Evolutionary conservation across 2,329 filamentous ascomycete species (phyloP).

Genomic region (Hysterium pulicare): DNA sequence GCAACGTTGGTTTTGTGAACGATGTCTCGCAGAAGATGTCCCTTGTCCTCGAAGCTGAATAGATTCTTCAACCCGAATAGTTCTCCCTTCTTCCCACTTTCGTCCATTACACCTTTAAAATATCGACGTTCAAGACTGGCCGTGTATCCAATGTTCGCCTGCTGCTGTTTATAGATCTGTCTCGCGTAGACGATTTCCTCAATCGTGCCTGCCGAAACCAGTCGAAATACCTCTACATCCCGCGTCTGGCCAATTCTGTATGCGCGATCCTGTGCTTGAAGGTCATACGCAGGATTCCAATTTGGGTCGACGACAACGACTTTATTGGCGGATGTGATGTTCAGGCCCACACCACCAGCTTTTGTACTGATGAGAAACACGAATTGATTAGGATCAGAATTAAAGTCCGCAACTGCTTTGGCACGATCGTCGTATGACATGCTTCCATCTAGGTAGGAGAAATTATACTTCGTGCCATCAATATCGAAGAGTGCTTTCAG

Average conservation of each 20-base stretch:
- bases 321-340: conserved; percentile 97
- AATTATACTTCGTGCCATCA: conserved; percentile 72
- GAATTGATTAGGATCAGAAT: conserved; percentile 80
- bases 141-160: conserved; percentile 95
- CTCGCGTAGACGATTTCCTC: conserved; percentile 96
- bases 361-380: conserved; percentile 94
- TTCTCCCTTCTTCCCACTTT: conserved; percentile 79
- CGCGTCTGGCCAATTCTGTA: conserved; percentile 92
- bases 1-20: conserved; percentile 98
- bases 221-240: conserved; percentile 91
- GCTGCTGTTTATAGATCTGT: conserved; percentile 98
- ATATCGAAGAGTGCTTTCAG: conserved; percentile 80
- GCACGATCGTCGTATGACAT: conserved; percentile 82
- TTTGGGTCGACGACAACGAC: conserved; percentile 96
- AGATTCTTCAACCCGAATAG: conserved; percentile 89
- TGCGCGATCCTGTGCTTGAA: conserved; percentile 93
- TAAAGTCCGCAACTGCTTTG: conserved; percentile 83
- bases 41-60: conserved; percentile 75
- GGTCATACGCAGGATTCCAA: conserved; percentile 93
- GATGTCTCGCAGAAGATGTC: conserved; percentile 84
- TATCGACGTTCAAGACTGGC: conserved; percentile 90
- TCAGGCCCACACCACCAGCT: conserved; percentile 88
- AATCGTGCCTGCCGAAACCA: conserved; percentile 87
- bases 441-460: conserved; percentile 85
- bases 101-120: conserved; percentile 89